phyloP scores from a whole-genome alignment of 768 basidiomycete genomes.

The Pholiota conissans region DNA sequence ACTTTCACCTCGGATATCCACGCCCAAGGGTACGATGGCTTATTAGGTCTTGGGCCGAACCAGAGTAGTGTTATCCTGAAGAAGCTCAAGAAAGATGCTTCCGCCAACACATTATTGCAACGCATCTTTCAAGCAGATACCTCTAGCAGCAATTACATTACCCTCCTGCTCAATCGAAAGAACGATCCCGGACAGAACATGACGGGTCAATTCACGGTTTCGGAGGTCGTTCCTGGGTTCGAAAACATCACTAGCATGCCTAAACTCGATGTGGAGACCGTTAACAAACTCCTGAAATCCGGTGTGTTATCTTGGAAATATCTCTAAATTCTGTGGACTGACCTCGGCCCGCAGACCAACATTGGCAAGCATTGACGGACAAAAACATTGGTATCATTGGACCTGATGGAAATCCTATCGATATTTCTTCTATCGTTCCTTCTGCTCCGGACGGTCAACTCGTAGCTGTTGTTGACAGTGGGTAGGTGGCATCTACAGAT shows the following conservation, averaged over 20 bases:
- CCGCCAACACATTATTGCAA: slow-evolving; percentile 61
- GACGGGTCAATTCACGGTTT: slow-evolving; percentile 69
- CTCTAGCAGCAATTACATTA: slow-evolving; percentile 61
- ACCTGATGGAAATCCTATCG: slow-evolving; percentile 68
- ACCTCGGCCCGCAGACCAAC: slow-evolving; percentile 50
- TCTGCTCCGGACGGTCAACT: slow-evolving; percentile 62
- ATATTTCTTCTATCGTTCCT: slow-evolving; percentile 65
- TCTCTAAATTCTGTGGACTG: neutral
- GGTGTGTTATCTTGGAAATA: slow-evolving; percentile 22
- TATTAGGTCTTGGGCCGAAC: slow-evolving; percentile 81
- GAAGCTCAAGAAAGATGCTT: slow-evolving; percentile 42
- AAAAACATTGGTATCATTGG: slow-evolving; percentile 67
- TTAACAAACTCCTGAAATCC: slow-evolving; percentile 55
- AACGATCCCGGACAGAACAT: slow-evolving; percentile 50
- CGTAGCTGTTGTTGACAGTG: slow-evolving; percentile 75
- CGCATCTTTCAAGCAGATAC: slow-evolving; percentile 64
- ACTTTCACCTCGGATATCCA: slow-evolving; percentile 63
- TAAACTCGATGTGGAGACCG: slow-evolving; percentile 64
- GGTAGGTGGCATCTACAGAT: slow-evolving; percentile 36
- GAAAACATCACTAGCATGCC: slow-evolving; percentile 63
- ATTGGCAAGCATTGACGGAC: slow-evolving; percentile 79
- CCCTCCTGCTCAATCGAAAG: slow-evolving; percentile 63
- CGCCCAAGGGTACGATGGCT: slow-evolving; percentile 64
- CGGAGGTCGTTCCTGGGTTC: slow-evolving; percentile 61
- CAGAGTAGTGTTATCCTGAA: slow-evolving; percentile 63